Percentiles rank a stretch among this genome's conserved stretches.
Conservation (phyloP, 176 grass and related monocot genomes). For the Hordeum vulgare region DNA sequence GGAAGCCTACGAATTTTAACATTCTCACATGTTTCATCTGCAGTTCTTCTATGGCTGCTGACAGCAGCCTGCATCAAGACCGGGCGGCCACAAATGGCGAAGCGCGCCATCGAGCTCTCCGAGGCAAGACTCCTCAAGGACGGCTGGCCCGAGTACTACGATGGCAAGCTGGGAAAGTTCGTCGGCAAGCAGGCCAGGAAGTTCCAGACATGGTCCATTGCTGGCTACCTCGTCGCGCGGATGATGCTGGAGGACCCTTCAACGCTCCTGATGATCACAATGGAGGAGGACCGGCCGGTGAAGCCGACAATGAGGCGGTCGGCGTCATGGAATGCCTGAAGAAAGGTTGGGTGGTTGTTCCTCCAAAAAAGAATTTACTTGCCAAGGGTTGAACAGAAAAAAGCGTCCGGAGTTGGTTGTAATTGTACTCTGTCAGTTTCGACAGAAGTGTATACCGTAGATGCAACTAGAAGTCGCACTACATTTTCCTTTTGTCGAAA, state of each 20-base stretch:
- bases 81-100: constrained; percentile 82
- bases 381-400: background rate
- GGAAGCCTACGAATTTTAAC: background rate
- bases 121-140: constrained; percentile 76
- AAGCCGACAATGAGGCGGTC: constrained; percentile 65
- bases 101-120: constrained; percentile 64
- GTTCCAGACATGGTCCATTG: constrained; percentile 91
- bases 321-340: constrained; percentile 70
- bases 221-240: constrained; percentile 78
- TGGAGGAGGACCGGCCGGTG: constrained; percentile 83
- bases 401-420: background rate
- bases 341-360: constrained; percentile 6
- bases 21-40: background rate
- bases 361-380: background rate
- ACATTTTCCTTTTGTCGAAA: background rate
- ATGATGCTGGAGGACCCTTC: constrained; percentile 98
- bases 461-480: background rate
- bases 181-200: constrained; percentile 89
- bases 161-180: constrained; percentile 74
- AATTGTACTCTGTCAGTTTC: constrained; percentile 24
- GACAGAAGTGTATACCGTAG: constrained; percentile 33
- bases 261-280: constrained; percentile 72
- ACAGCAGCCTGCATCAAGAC: constrained; percentile 96
- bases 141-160: constrained; percentile 86
- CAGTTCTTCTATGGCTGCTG: constrained; percentile 92